A percentile compares a stretch with the other conserved stretches of the same genome.
These are phyloP conservation scores for Colletotrichum sp. DNA, from an alignment of 2,329 filamentous ascomycete genomes.

Conservation along the genomic window DNA sequence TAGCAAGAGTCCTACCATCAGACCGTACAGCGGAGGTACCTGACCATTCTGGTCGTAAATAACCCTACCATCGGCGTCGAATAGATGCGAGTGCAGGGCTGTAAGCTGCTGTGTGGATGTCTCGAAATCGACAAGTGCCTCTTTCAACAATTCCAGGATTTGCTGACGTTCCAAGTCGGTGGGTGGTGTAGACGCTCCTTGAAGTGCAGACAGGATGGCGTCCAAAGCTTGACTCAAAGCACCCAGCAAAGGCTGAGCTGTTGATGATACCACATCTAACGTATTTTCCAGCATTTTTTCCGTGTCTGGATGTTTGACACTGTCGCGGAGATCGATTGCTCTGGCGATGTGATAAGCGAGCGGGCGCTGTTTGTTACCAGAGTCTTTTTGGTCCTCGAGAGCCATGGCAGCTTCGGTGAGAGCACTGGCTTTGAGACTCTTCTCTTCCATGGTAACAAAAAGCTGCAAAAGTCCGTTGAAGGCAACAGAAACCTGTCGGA, in stretches of 20 bases:
- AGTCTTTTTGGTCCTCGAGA: not conserved
- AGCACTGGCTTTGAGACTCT: not conserved
- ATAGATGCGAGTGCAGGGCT: not conserved
- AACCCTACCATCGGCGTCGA: not conserved
- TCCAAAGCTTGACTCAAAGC: not conserved
- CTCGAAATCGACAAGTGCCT: accelerated
- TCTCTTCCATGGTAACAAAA: not conserved
- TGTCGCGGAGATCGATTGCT: not conserved
- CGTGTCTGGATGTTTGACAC: not conserved
- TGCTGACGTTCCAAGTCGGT: accelerated
- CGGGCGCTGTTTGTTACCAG: not conserved
- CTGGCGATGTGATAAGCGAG: not conserved
- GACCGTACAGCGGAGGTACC: not conserved
- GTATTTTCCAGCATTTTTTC: not conserved
- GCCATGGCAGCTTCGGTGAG: not conserved
- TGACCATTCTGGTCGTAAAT: not conserved
- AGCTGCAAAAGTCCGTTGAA: not conserved
- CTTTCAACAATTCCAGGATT: accelerated
- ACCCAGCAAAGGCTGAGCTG: accelerated
- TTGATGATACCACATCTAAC: not conserved
- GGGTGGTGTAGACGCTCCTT: accelerated
- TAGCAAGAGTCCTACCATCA: not conserved
- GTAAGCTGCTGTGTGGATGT: not conserved
- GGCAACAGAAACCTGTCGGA: not conserved
- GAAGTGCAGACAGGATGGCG: not conserved